Conservation (phyloP, 192 early-diverging fungal genomes). For the Lobulomyces angularis region DNA sequence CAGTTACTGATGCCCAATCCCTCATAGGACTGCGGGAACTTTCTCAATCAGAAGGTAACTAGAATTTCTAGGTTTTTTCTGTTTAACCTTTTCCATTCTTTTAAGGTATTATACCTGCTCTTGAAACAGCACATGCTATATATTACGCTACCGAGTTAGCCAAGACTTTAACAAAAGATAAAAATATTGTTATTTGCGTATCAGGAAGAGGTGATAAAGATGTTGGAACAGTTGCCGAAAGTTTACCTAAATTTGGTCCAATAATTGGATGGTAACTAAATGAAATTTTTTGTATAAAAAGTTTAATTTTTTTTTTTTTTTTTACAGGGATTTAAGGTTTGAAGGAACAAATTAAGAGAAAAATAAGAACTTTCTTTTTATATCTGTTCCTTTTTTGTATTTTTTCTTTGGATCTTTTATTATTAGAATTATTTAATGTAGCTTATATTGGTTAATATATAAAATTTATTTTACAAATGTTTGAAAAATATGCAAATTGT, state of each 20-base stretch:
- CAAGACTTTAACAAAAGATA: slow-evolving; percentile 52
- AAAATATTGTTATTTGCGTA: slow-evolving; percentile 80
- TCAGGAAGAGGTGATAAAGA: slow-evolving; percentile 97
- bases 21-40: slow-evolving; percentile 62
- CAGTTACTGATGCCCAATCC: slow-evolving; percentile 71
- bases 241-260: slow-evolving; percentile 77
- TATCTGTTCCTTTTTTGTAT: too few relatives aligned
- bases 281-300: slow-evolving; percentile 9
- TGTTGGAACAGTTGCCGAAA: slow-evolving; percentile 81
- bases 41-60: slow-evolving; percentile 27
- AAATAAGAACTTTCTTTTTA: too few relatives aligned
- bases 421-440: too few relatives aligned
- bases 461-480: too few relatives aligned
- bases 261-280: slow-evolving; percentile 90
- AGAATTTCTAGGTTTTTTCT: slow-evolving; percentile 40
- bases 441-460: too few relatives aligned
- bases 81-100: too few relatives aligned
- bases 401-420: too few relatives aligned
- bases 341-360: background rate
- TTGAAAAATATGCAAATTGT: too few relatives aligned
- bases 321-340: background rate
- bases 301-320: too few relatives aligned
- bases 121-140: slow-evolving; percentile 90
- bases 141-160: slow-evolving; percentile 71
- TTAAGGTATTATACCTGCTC: slow-evolving; percentile 89